Conservation (phyloP, 2,329 filamentous ascomycete genomes). For the Penicillium sp. region DNA sequence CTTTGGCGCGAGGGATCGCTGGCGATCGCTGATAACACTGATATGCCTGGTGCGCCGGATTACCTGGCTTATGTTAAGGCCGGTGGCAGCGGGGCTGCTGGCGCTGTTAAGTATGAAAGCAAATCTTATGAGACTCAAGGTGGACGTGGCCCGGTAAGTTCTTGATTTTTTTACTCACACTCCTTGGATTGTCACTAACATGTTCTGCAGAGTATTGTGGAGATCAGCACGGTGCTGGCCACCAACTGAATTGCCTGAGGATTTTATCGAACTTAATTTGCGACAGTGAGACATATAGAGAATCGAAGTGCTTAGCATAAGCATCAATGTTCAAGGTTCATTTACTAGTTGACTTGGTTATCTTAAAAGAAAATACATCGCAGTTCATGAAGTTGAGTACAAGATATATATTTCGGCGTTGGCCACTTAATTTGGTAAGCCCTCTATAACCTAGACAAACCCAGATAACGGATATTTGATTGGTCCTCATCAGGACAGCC, state of each 20-base stretch:
- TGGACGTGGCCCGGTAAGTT: slow-evolving; percentile 10
- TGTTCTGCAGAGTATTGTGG: slow-evolving; percentile 19
- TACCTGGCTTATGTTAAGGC: slow-evolving; percentile 43
- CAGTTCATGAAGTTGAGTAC: too few species aligned
- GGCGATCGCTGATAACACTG: slow-evolving; percentile 42
- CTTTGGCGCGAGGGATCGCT: slow-evolving; percentile 33
- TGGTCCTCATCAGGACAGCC: background rate
- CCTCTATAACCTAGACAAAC: background rate
- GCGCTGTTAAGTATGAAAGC: slow-evolving; percentile 27
- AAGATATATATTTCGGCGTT: too few species aligned
- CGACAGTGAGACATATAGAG: too few species aligned
- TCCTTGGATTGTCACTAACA: background rate
- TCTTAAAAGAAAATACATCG: too few species aligned
- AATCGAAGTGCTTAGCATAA: too few species aligned
- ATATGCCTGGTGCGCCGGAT: slow-evolving; percentile 42
- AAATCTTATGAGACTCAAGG: slow-evolving; percentile 10
- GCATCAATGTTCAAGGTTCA: too few species aligned
- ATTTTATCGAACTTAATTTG: background rate
- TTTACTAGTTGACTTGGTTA: too few species aligned
- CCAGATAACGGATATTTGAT: background rate
- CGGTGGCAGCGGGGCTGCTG: slow-evolving; percentile 18
- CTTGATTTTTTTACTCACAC: too few species aligned
- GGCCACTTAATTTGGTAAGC: background rate
- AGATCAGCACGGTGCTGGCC: slow-evolving; percentile 20
- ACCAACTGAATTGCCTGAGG: slow-evolving; percentile 4